A percentile compares a stretch with the other conserved stretches of the same genome.
phyloP scores from a whole-genome alignment of 768 basidiomycete species.

The Trametes elegans region DNA sequence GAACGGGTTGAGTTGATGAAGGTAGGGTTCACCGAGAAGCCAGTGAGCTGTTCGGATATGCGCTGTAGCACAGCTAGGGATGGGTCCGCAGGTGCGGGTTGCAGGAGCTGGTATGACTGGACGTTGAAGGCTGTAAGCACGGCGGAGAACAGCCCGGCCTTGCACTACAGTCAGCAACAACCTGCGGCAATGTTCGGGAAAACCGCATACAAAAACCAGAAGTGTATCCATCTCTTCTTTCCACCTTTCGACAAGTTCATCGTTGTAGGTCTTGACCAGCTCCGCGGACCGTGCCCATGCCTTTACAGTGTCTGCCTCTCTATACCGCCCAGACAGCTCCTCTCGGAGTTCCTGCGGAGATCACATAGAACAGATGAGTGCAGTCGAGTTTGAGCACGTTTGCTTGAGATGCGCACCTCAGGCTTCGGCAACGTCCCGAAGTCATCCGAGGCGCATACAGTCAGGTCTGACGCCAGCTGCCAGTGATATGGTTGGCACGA shows the following conservation, averaged over 20 bases:
- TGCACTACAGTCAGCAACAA: background rate
- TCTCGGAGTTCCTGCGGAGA: slow-evolving; percentile 1
- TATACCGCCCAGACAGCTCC: background rate
- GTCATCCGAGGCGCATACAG: no score
- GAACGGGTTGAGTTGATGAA: slow-evolving; percentile 10
- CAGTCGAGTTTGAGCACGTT: no score
- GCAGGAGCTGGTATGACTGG: slow-evolving; percentile 19
- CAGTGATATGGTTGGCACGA: no score
- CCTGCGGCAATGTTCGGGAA: no score
- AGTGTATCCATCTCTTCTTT: slow-evolving; percentile 24
- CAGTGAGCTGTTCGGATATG: slow-evolving; percentile 11
- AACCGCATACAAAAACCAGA: slow-evolving; percentile 19
- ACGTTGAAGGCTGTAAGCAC: slow-evolving; percentile 26
- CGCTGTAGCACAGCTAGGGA: slow-evolving; percentile 3
- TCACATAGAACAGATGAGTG: no score
- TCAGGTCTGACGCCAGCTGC: no score
- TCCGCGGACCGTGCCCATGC: slow-evolving; percentile 9
- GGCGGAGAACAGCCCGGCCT: slow-evolving; percentile 29
- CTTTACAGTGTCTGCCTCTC: background rate
- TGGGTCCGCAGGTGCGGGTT: slow-evolving; percentile 1
- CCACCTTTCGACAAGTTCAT: slow-evolving; percentile 15
- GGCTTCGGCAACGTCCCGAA: no score
- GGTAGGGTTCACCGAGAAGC: slow-evolving; percentile 2
- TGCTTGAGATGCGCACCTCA: no score
- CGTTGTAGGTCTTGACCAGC: slow-evolving; percentile 14